A percentile compares a stretch with the other conserved stretches of the same genome.
These are phyloP conservation scores for Sporisorium iseilematis-ciliati DNA, from an alignment of 1,284 basidiomycete genomes.

Conservation along the genomic window DNA sequence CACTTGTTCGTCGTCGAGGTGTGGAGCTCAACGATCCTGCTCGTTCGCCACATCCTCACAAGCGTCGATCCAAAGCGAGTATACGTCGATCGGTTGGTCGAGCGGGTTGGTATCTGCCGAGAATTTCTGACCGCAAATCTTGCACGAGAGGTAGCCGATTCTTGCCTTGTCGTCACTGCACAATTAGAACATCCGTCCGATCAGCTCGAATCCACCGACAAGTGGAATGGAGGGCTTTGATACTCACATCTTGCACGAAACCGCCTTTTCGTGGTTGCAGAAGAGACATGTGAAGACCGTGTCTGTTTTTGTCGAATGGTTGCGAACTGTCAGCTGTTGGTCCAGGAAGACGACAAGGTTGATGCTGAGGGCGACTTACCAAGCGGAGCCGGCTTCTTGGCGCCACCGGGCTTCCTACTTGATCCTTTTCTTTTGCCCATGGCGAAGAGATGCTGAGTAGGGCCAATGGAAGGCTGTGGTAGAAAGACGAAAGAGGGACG, in stretches of 20 bases:
- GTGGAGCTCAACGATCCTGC: constrained; percentile 42
- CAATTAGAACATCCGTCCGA: no score
- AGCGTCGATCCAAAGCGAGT: constrained; percentile 90
- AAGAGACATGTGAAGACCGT: constrained; percentile 76
- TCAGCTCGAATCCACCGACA: not conserved
- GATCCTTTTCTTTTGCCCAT: constrained; percentile 66
- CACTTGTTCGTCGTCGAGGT: no score
- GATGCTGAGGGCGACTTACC: constrained; percentile 34
- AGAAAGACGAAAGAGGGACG: not conserved
- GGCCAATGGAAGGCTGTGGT: not conserved
- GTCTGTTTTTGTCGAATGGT: constrained; percentile 47
- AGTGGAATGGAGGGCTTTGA: not conserved
- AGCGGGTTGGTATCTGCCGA: constrained; percentile 74
- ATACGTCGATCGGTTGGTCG: constrained; percentile 88
- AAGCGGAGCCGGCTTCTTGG: constrained; percentile 58
- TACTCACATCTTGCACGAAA: constrained; percentile 83
- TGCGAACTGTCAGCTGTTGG: not conserved
- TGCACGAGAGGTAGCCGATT: constrained; percentile 64
- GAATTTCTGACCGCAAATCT: constrained; percentile 67
- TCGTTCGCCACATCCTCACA: constrained; percentile 80
- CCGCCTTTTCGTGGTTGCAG: constrained; percentile 89
- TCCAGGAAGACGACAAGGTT: not conserved
- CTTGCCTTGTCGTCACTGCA: constrained; percentile 68
- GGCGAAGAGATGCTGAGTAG: not conserved
- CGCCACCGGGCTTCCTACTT: constrained; percentile 56